These are phyloP conservation scores for Diaporthe citriasiana DNA, from an alignment of 2,329 filamentous ascomycete species.

Conservation along the genomic window DNA sequence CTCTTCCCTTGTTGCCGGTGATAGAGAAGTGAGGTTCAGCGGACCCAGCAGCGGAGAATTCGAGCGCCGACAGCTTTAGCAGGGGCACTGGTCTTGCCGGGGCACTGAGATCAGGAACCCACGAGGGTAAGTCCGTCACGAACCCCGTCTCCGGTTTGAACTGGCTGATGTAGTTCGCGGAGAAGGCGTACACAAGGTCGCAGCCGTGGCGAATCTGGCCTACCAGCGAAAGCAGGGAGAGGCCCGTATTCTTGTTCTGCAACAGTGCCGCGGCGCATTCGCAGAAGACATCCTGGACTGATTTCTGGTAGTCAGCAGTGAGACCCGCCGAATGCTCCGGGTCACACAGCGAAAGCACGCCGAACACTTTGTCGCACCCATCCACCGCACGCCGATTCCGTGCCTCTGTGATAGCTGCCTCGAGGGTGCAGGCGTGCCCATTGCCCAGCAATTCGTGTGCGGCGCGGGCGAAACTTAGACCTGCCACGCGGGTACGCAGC, in stretches of 20 bases:
- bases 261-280: constrained; percentile 1
- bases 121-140: not conserved
- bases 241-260: not conserved
- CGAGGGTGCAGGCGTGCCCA: not conserved
- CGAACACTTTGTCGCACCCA: not conserved
- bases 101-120: constrained; percentile 8
- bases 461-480: not conserved
- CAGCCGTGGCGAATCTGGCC: constrained; percentile 6
- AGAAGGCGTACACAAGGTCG: not conserved
- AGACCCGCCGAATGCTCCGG: not conserved
- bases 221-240: not conserved
- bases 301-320: constrained; percentile 14
- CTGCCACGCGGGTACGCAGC: not conserved
- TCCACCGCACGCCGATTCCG: not conserved
- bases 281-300: not conserved
- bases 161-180: not conserved
- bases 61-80: not conserved
- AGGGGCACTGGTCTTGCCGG: constrained; percentile 1
- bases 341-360: constrained; percentile 3
- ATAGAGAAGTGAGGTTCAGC: not conserved
- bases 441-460: not conserved
- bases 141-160: not conserved
- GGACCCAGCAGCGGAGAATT: not conserved
- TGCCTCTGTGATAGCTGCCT: constrained; percentile 1
- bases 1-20: not conserved